Percentiles rank a stretch among this genome's conserved stretches.
These are phyloP conservation scores for Calocybe cyanea DNA, from an alignment of 768 basidiomycete genomes.

Conservation along the genomic window DNA sequence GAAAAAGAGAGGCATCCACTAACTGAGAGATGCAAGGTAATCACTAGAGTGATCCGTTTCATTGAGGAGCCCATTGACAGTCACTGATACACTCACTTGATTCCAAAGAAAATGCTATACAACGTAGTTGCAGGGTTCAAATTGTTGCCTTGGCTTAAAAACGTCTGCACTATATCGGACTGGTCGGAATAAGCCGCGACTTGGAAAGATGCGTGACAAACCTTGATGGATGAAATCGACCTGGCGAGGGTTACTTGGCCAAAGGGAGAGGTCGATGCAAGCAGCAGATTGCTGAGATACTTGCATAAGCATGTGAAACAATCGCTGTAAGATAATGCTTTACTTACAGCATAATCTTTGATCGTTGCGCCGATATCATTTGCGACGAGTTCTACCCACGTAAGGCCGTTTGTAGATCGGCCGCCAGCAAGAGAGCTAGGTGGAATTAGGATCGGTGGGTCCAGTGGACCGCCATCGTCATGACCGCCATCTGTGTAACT, in stretches of 20 bases:
- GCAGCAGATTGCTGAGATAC: conserved; percentile 35
- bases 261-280: conserved; percentile 42
- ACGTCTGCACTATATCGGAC: conserved; percentile 31
- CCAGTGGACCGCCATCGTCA: conserved; percentile 42
- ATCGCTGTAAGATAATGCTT: no score
- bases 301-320: background rate
- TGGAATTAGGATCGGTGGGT: conserved; percentile 39
- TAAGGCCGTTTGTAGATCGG: conserved; percentile 46
- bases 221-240: conserved; percentile 50
- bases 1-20: conserved; percentile 5
- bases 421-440: conserved; percentile 44
- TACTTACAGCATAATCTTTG: conserved; percentile 49
- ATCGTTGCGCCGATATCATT: conserved; percentile 36
- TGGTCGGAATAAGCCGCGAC: background rate
- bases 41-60: conserved; percentile 26
- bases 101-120: conserved; percentile 52
- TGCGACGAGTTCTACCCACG: conserved; percentile 49
- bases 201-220: conserved; percentile 13
- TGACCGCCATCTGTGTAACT: conserved; percentile 50
- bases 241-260: conserved; percentile 46
- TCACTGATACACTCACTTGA: conserved; percentile 34
- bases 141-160: conserved; percentile 39
- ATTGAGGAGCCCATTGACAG: no score
- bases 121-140: conserved; percentile 45
- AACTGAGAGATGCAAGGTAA: conserved; percentile 39